Percentiles rank a stretch among this genome's conserved stretches.
Conservation (phyloP, 352 stramenopile genomes). For the Phytophthora macrochlamydospora region DNA sequence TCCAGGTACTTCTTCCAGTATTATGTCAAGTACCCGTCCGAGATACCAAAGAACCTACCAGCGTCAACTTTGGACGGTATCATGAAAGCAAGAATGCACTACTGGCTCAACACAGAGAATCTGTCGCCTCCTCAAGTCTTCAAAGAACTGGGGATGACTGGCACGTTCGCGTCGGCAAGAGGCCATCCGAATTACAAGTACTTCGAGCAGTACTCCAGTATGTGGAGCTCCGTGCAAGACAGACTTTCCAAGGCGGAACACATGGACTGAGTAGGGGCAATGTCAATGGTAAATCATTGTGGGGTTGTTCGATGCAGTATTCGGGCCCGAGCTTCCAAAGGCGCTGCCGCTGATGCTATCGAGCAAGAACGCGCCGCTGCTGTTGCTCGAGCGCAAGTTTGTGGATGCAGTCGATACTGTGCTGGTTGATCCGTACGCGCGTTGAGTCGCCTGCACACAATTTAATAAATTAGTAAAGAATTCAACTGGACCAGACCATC, state of each 20-base stretch:
- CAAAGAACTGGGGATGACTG: conserved; percentile 11
- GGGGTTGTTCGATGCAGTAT: conserved; percentile 22
- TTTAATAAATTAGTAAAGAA: not conserved
- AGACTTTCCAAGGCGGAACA: not conserved
- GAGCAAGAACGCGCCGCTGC: conserved; percentile 48
- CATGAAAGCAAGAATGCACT: conserved; percentile 9
- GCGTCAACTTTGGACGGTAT: conserved; percentile 7
- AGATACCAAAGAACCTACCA: conserved; percentile 6
- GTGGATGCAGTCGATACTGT: conserved; percentile 25
- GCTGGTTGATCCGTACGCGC: conserved; percentile 42
- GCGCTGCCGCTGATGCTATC: conserved; percentile 47
- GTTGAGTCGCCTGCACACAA: conserved; percentile 37
- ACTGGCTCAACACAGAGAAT: conserved; percentile 8
- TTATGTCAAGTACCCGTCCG: conserved; percentile 15
- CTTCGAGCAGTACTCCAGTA: conserved; percentile 14
- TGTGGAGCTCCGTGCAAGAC: conserved; percentile 16
- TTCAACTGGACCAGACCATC: no score
- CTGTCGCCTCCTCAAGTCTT: conserved; percentile 23
- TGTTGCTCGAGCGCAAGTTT: conserved; percentile 54
- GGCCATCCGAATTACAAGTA: conserved; percentile 15
- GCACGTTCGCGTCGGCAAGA: conserved; percentile 10
- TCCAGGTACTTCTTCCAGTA: conserved; percentile 28
- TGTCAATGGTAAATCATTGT: conserved; percentile 30
- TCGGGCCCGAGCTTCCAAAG: conserved; percentile 38
- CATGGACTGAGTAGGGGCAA: not conserved